Conservation (phyloP, 2,329 filamentous ascomycete genomes). For the Trichophyton equinum region DNA sequence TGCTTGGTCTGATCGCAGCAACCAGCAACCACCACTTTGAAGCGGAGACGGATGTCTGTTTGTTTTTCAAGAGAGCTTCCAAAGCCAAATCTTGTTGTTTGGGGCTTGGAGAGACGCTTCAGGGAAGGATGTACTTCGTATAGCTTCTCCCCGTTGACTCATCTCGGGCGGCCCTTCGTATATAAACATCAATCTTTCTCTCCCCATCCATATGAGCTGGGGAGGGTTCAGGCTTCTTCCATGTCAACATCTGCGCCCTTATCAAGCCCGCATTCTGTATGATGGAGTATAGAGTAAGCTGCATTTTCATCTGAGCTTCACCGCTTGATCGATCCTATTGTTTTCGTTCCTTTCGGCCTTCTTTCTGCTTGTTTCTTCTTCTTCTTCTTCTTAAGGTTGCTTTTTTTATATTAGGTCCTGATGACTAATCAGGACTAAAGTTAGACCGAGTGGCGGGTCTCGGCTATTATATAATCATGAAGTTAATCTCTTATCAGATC, state of each 20-base stretch:
- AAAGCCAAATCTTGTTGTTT: no score
- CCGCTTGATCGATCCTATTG: not conserved
- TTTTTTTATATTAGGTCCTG: not conserved
- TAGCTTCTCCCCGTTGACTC: not conserved
- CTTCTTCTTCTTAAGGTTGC: not conserved
- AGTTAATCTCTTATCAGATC: not conserved
- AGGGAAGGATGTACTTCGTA: no score
- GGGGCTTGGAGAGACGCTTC: no score
- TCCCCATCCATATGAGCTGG: not conserved
- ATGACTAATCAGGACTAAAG: not conserved
- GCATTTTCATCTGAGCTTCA: not conserved
- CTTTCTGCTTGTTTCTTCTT: not conserved
- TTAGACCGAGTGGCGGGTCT: not conserved
- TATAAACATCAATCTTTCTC: not conserved
- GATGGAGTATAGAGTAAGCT: not conserved
- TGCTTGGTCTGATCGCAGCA: no score
- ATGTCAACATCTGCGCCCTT: not conserved
- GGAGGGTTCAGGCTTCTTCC: not conserved
- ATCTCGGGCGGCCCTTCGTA: not conserved
- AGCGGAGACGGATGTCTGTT: no score
- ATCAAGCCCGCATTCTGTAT: not conserved
- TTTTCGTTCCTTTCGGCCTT: not conserved
- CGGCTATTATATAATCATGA: not conserved
- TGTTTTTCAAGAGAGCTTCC: no score
- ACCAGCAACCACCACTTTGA: no score